Evolutionary conservation across 1,284 basidiomycete species (phyloP), one percentile per base, ranked within the genome.

Genomic region (Apiotrichum gamsii): DNA sequence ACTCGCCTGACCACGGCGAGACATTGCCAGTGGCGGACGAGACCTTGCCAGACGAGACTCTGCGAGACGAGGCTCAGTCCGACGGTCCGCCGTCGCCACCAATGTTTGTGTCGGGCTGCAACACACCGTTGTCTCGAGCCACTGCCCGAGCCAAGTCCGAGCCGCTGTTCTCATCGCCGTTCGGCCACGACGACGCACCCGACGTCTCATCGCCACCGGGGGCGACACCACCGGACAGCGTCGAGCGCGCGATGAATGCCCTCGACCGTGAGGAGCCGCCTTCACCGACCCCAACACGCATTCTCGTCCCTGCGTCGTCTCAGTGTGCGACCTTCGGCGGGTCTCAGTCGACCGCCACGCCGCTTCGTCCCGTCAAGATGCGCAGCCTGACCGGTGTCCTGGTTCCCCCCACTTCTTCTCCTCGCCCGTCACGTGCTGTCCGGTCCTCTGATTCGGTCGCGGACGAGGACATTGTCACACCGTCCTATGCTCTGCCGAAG

Each of bases 381-480:
- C 19, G 40, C 1, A 32, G 40, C 23, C 5, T 42, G 5, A 24
- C 40, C 2, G 23, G 16, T 13, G n/a, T 43, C n/a, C 53, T 61
- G 16, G 53, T 59, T 9, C 55, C 59, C 4, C 45, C 45, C 2
- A n/a, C n/a, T n/a, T n/a, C n/a, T n/a, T n/a, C n/a, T n/a, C n/a
- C n/a, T n/a, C n/a, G n/a, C n/a, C n/a, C n/a, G n/a, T n/a, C n/a
- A n/a, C n/a, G n/a, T n/a, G n/a, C 24, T 14, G 40, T 8, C 8
- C 20, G 36, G 9, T 56, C 57, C 11, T 65, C 60, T 31, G 68
- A 67, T 39, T 57, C 56, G 3, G 43, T 63, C 3, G 57, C 45
- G 1, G 60, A 62, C 8, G 63, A 67, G n/a, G 51, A 52, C 46
- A 49, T 61, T 21, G 57, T 57, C 19, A 65, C 63, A 2, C 60